phyloP scores from a whole-genome alignment of 805 yeast species.

The Wickerhamomyces xylosicus region DNA sequence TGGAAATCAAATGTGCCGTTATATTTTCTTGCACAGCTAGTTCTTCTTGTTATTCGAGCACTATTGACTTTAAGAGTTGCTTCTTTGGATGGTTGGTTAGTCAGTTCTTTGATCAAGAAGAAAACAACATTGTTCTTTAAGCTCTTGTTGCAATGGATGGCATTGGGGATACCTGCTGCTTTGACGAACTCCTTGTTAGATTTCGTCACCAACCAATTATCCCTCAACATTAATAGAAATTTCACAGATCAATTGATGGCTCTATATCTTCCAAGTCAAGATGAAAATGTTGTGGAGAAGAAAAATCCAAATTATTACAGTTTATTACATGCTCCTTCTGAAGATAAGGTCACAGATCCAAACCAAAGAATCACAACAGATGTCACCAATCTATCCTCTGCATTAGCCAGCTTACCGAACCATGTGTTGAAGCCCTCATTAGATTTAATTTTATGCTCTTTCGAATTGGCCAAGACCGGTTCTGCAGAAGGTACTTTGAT shows the following conservation, averaged over 20 bases:
- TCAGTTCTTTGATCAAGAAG: slow-evolving; percentile 70
- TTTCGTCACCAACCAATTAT: slow-evolving; percentile 47
- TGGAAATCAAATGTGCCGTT: slow-evolving; percentile 16
- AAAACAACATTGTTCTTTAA: slow-evolving; percentile 53
- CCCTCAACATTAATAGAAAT: slow-evolving; percentile 49
- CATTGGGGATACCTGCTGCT: slow-evolving; percentile 80
- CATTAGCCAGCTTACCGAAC: slow-evolving; percentile 67
- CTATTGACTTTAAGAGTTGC: slow-evolving; percentile 74
- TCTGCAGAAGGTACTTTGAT: slow-evolving; percentile 68
- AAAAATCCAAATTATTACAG: slow-evolving; percentile 63
- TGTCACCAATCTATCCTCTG: slow-evolving; percentile 59
- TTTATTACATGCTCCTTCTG: slow-evolving; percentile 45
- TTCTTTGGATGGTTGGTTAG: slow-evolving; percentile 74
- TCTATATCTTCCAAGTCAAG: slow-evolving; percentile 56
- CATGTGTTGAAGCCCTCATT: slow-evolving; percentile 77
- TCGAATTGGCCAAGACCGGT: slow-evolving; percentile 43
- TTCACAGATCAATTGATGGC: slow-evolving; percentile 56
- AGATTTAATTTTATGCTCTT: slow-evolving; percentile 72
- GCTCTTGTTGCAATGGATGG: slow-evolving; percentile 67
- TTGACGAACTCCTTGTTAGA: slow-evolving; percentile 61
- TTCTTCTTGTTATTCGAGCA: slow-evolving; percentile 57
- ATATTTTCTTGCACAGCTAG: slow-evolving; percentile 14
- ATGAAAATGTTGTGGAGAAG: slow-evolving; percentile 21
- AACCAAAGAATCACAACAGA: slow-evolving; percentile 80
- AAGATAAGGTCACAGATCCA: slow-evolving; percentile 48